These are phyloP conservation scores for Trichocomaceae sp. DNA, from an alignment of 2,329 filamentous ascomycete genomes.

Conservation along the genomic window DNA sequence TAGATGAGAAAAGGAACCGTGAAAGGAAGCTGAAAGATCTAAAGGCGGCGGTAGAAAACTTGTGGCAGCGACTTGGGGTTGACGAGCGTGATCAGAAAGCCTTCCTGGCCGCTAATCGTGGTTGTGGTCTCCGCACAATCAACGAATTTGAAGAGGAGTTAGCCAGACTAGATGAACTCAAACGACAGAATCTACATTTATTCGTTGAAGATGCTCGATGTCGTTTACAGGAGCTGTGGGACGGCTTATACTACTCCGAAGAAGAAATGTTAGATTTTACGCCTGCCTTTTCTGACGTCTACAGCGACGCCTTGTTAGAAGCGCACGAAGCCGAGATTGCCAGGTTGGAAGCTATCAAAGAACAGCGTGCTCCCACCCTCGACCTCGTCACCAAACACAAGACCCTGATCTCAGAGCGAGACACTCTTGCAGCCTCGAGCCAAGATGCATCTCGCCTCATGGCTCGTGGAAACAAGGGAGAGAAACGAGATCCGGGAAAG, in stretches of 20 bases:
- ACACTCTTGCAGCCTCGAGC: constrained; percentile 81
- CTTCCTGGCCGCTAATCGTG: constrained; percentile 81
- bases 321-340: constrained; percentile 89
- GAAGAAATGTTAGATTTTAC: constrained; percentile 99
- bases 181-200: constrained; percentile 87
- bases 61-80: constrained; percentile 84
- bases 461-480: constrained; percentile 84
- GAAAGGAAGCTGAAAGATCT: constrained; percentile 74
- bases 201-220: constrained; percentile 93
- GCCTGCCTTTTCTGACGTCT: constrained; percentile 93
- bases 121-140: constrained; percentile 83
- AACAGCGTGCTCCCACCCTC: constrained; percentile 80
- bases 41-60: constrained; percentile 65
- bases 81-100: constrained; percentile 75
- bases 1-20: constrained; percentile 80
- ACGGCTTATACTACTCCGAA: constrained; percentile 86
- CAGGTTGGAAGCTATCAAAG: constrained; percentile 71
- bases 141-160: constrained; percentile 96
- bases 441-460: constrained; percentile 93
- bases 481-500: constrained; percentile 89
- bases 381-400: constrained; percentile 77
- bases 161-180: constrained; percentile 77
- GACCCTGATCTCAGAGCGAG: constrained; percentile 73
- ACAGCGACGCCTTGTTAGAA: constrained; percentile 88
- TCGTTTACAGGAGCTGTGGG: constrained; percentile 92